Conservation (phyloP, 495 filamentous ascomycete genomes). For the Delitschia confertaspora region DNA sequence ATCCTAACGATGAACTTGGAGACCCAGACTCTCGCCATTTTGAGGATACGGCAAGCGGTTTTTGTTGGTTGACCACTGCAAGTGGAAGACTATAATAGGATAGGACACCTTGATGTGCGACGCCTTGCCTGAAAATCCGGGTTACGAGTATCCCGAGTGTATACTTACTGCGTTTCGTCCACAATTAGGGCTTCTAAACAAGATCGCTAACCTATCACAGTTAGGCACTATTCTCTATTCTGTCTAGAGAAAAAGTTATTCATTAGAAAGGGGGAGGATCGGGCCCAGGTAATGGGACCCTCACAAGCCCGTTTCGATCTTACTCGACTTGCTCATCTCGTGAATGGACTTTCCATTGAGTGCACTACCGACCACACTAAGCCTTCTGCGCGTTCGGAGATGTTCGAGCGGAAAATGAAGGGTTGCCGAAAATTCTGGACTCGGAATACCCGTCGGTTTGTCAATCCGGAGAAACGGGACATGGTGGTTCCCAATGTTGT, state of each 20-base stretch:
- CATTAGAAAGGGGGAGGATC: constrained; percentile 11
- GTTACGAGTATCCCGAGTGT: too few relatives aligned
- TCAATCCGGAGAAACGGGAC: constrained; percentile 19
- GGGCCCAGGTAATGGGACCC: constrained; percentile 11
- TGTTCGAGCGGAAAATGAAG: constrained; percentile 15
- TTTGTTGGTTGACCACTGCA: constrained; percentile 17
- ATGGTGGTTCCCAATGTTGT: constrained; percentile 15
- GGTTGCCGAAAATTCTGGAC: constrained; percentile 24
- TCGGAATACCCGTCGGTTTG: constrained; percentile 19
- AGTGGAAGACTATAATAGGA: constrained; percentile 17
- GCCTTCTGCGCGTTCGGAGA: constrained; percentile 4
- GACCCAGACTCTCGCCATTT: constrained; percentile 6
- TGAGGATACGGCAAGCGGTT: constrained; percentile 16
- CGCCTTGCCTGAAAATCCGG: constrained; percentile 22
- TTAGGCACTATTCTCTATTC: constrained; percentile 20
- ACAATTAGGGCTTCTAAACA: too few relatives aligned
- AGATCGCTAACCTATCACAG: too few relatives aligned
- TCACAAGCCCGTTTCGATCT: constrained; percentile 24
- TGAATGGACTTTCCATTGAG: constrained; percentile 25
- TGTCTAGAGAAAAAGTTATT: constrained; percentile 20
- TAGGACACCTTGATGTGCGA: constrained; percentile 25
- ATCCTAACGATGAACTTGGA: not conserved
- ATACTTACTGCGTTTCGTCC: too few relatives aligned
- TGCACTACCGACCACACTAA: constrained; percentile 17
- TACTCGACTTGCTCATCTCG: constrained; percentile 18